Evolutionary conservation across 2,329 filamentous ascomycete species (phyloP).

Genomic region (Septoria linicola): DNA sequence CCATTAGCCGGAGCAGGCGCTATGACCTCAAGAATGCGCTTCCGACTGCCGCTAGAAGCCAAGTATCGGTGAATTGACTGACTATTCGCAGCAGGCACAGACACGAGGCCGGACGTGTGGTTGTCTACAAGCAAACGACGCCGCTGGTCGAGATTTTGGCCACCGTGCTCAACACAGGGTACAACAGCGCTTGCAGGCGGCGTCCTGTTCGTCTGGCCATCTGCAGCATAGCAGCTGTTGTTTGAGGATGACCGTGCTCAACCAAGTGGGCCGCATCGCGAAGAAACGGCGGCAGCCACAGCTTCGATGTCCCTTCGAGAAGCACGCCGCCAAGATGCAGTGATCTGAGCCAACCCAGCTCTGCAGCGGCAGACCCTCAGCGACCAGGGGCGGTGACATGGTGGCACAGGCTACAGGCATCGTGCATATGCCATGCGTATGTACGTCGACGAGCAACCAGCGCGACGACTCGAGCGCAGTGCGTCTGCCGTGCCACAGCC

Average conservation of each 20-base stretch:
- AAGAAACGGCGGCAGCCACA: slow-evolving; percentile 9
- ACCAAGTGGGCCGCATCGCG: slow-evolving; percentile 9
- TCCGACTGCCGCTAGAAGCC: slow-evolving; percentile 8
- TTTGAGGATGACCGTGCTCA: background rate
- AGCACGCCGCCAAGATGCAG: background rate
- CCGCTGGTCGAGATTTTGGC: background rate
- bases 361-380: background rate
- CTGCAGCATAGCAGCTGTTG: too few relatives aligned
- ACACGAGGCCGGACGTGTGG: background rate
- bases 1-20: slow-evolving; percentile 1
- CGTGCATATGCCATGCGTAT: slow-evolving; percentile 3
- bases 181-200: slow-evolving; percentile 5
- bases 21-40: slow-evolving; percentile 8
- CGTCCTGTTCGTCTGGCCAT: too few relatives aligned
- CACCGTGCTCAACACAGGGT: background rate
- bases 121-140: background rate
- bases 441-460: background rate
- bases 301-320: slow-evolving; percentile 11
- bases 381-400: slow-evolving; percentile 4
- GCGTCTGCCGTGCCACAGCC: background rate
- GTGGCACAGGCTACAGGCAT: background rate
- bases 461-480: background rate
- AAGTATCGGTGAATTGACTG: slow-evolving; percentile 7
- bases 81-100: background rate
- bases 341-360: background rate